Evolutionary conservation across 768 basidiomycete species (phyloP), one percentile per base, ranked within the genome.

Genomic region (Tricholoma flavovirens): DNA sequence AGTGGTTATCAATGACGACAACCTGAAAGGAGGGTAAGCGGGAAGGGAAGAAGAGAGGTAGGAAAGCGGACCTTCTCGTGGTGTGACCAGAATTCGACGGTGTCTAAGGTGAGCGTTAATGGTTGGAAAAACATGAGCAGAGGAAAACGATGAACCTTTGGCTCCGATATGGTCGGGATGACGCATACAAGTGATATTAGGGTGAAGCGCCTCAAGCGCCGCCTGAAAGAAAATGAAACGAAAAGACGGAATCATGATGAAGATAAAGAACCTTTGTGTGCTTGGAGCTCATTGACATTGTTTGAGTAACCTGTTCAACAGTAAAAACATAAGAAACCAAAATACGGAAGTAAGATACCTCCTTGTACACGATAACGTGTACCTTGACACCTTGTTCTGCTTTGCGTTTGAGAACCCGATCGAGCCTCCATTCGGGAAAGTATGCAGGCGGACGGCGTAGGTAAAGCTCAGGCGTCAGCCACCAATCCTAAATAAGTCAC

Each of bases 381-480:
- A 99, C 73, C 69, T 87, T 91, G 55, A 98, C 97, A 19, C 96
- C 97, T 64, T 96, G 75, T 65, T 92, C 77, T 0, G 97, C 97
- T 72, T 98, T 98, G 52, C 87, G 82, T 70, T 89, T 76, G 50
- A 98, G 77, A 11, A 98, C 67, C 32, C 83, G 74, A 68, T 99
- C 97, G 24, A 99, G 79, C 22, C 97, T 81, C 84, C 87, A 99
- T 70, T 97, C 86, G 5, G 87, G 86, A 66, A 91, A 79, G 62
- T 83, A 72, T 0, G 91, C 90, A 5, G 95, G 87, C 1, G 96
- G 97, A 10, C 97, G 89, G 52, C 96, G 87, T 35, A 98, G 86
- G 72, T 93, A 97, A 3, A 98, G 73, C 67, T 98, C 96, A 1
- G 96, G 96, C 0, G 90, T 90, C 58, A 98, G 81, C 94, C 94